Conservation (phyloP, 441 rosid species). For the Pelargonium fulgidum region DNA sequence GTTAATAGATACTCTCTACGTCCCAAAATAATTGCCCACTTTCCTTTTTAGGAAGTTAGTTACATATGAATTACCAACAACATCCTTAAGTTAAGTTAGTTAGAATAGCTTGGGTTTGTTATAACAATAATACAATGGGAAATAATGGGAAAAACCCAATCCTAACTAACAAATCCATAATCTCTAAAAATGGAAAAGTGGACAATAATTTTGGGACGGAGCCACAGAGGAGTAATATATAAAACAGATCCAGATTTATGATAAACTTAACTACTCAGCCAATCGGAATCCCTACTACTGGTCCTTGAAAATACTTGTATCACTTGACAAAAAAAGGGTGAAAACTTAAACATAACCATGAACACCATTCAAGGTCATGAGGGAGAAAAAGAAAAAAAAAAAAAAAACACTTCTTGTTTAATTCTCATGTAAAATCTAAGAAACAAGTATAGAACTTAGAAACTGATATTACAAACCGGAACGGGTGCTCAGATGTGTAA, state of each 20-base stretch:
- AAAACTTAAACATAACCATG: not conserved
- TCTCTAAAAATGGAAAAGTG: too few relatives aligned
- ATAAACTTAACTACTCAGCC: not conserved
- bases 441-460: slow-evolving; percentile 14
- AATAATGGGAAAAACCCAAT: too few relatives aligned
- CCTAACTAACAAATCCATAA: too few relatives aligned
- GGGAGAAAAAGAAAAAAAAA: not conserved
- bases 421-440: slow-evolving; percentile 4
- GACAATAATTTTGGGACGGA: too few relatives aligned
- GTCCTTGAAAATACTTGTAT: too few relatives aligned
- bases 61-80: too few relatives aligned
- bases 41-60: too few relatives aligned
- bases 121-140: too few relatives aligned
- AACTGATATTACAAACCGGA: slow-evolving; percentile 55
- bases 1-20: not conserved
- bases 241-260: not conserved
- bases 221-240: not conserved
- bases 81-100: too few relatives aligned
- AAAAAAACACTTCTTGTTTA: slow-evolving; percentile 1
- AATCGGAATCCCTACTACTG: not conserved
- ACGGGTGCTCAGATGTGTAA: slow-evolving; percentile 93
- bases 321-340: not conserved
- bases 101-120: too few relatives aligned
- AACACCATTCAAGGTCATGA: not conserved
- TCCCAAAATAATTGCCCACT: too few relatives aligned